Percentiles rank a stretch among this genome's conserved stretches.
phyloP scores from a whole-genome alignment of 768 basidiomycete species.

The Suillus tomentosus region DNA sequence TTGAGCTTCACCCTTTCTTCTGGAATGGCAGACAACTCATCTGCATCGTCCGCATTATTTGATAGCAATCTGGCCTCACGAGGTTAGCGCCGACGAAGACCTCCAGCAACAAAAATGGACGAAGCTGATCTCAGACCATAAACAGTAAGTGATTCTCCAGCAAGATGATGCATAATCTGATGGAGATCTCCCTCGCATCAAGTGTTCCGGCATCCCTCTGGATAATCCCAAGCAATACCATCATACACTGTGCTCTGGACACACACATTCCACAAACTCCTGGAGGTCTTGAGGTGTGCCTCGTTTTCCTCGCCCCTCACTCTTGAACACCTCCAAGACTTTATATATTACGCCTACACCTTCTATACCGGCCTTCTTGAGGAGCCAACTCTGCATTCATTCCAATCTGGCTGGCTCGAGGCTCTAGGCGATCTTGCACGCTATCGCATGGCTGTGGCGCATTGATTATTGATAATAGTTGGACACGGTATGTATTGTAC shows the following conservation, averaged over 20 bases:
- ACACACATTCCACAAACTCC: slow-evolving; percentile 84
- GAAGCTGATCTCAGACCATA: slow-evolving; percentile 75
- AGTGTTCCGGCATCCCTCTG: slow-evolving; percentile 87
- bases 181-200: slow-evolving; percentile 75
- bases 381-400: slow-evolving; percentile 58
- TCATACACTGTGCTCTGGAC: slow-evolving; percentile 83
- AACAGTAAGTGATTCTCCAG: slow-evolving; percentile 57
- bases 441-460: too few relatives aligned
- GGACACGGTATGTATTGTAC: too few relatives aligned
- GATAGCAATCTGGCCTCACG: slow-evolving; percentile 2
- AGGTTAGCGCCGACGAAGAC: slow-evolving; percentile 51
- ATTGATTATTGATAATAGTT: too few relatives aligned
- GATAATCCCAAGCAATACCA: slow-evolving; percentile 89
- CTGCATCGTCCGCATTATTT: slow-evolving; percentile 61
- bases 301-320: slow-evolving; percentile 67
- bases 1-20: slow-evolving; percentile 77
- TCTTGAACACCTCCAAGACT: slow-evolving; percentile 90
- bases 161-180: slow-evolving; percentile 86
- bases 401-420: too few relatives aligned
- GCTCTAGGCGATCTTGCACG: too few relatives aligned
- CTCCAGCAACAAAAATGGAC: slow-evolving; percentile 77
- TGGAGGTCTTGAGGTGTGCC: slow-evolving; percentile 87
- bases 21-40: slow-evolving; percentile 71
- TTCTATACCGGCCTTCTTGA: slow-evolving; percentile 92
- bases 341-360: slow-evolving; percentile 92